Percentiles rank a stretch among this genome's conserved stretches.
Evolutionary conservation across 306 rosid species (phyloP).

Genomic region (Ormosia emarginata): DNA sequence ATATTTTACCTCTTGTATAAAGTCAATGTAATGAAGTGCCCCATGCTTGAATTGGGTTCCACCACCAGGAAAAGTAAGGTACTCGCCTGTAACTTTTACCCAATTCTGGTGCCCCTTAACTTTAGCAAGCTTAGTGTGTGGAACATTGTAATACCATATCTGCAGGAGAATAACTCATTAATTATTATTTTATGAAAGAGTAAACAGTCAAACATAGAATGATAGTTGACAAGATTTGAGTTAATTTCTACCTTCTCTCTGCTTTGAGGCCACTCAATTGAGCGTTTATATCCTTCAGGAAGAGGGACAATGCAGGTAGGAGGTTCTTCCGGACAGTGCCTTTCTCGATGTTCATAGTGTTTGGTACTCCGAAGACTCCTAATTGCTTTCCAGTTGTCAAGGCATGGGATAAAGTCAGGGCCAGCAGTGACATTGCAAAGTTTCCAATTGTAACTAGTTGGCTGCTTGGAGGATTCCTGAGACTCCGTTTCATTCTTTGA

Average conservation of each 20-base stretch:
- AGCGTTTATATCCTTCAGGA: conserved; percentile 80
- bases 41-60: conserved; percentile 99
- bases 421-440: conserved; percentile 90
- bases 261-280: conserved; percentile 90
- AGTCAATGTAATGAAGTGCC: conserved; percentile 98
- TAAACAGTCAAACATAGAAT: not conserved
- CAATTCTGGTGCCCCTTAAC: conserved; percentile 97
- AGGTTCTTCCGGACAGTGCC: conserved; percentile 93
- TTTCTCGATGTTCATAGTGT: conserved; percentile 98
- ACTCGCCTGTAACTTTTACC: conserved; percentile 92
- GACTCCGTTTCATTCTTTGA: conserved; percentile 84
- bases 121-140: conserved; percentile 89
- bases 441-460: conserved; percentile 65
- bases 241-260: conserved; percentile 75
- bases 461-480: conserved; percentile 52
- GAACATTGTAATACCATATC: conserved; percentile 97
- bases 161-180: conserved; percentile 43
- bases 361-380: conserved; percentile 83
- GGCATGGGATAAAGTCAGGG: conserved; percentile 90
- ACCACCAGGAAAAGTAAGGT: conserved; percentile 96
- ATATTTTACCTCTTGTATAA: conserved; percentile 67
- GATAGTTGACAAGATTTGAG: not conserved
- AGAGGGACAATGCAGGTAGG: conserved; percentile 93
- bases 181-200: not conserved
- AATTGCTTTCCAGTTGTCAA: conserved; percentile 87